A percentile compares a stretch with the other conserved stretches of the same genome.
Evolutionary conservation across 1,139 yeast species (phyloP).

Genomic region (Saccharomyces pastorianus): DNA sequence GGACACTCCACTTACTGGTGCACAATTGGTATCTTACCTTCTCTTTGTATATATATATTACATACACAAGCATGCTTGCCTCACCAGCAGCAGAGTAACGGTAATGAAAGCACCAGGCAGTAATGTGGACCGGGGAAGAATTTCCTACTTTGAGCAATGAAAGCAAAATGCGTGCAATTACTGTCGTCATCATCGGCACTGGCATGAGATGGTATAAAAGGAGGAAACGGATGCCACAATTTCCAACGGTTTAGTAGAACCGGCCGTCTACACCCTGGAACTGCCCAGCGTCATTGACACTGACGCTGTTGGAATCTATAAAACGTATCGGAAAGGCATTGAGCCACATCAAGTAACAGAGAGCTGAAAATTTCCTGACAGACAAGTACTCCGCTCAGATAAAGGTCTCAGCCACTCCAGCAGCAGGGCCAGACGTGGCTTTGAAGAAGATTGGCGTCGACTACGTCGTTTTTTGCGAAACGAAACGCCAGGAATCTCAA

Average conservation of each 20-base stretch:
- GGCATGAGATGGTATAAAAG: constrained; percentile 54
- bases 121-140: too few species aligned
- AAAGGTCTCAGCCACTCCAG: constrained; percentile 36
- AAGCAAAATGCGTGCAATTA: constrained; percentile 36
- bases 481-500: constrained; percentile 60
- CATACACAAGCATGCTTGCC: too few species aligned
- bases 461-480: constrained; percentile 67
- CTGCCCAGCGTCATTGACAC: constrained; percentile 47
- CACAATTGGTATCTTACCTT: neutral
- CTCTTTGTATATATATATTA: neutral
- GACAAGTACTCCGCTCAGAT: constrained; percentile 38
- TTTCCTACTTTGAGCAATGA: constrained; percentile 33
- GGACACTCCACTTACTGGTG: neutral
- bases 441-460: constrained; percentile 46
- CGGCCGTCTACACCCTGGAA: constrained; percentile 40
- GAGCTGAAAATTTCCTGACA: constrained; percentile 47
- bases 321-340: constrained; percentile 56
- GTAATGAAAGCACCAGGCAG: too few species aligned
- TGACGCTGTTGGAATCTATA: constrained; percentile 61
- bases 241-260: constrained; percentile 34
- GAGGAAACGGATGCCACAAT: constrained; percentile 31
- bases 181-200: constrained; percentile 50
- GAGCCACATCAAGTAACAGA: constrained; percentile 38
- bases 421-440: constrained; percentile 42
- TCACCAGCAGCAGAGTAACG: too few species aligned